Evolutionary conservation across 768 basidiomycete species (phyloP), one percentile per base, ranked within the genome.

Genomic region (Nidularia sp.): DNA sequence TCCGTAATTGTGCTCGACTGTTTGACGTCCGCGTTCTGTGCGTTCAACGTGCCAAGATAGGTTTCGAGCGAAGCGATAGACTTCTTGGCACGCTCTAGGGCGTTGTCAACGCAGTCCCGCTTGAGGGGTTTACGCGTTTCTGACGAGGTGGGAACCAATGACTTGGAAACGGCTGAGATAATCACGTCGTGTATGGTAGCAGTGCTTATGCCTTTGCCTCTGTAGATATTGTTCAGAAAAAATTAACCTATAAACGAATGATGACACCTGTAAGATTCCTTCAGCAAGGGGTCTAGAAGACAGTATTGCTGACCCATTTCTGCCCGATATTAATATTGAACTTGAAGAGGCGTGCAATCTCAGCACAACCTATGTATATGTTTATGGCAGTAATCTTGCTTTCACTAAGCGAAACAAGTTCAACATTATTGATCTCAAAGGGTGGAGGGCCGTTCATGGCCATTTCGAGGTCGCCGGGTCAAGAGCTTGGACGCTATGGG

Each of bases 181-280:
- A 49, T 1, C 35, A 49, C 10, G 69, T 66, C 76, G 45, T 78
- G 74, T 42, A 79, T 78, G 0, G 71, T 76, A 3, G 74, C 76
- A 39, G 62, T 56, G n/a, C 76, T 73, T 15, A 66, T 57, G 6
- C 76, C 76, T 62, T 78, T 73, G 2, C 76, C 75, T 52, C 76
- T 77, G 50, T 4, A 54, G 5, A 29, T 43, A 25, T 25, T 25
- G 25, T 25, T 25, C 25, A 25, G 25, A 25, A 8, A 50, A 18
- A 31, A 15, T 35, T 7, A 3, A 36, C 36, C 6, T 1, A 31
- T 15, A 32, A n/a, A 34, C 13, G 41, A 44, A 7, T 25, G 35
- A 5, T 3, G 56, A 29, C 41, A 75, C 76, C 70, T 69, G 29
- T 77, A 58, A 8, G 74, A 76, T 6, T 74, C 67, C 15, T 64